A percentile compares a stretch with the other conserved stretches of the same genome.
Conservation (phyloP, 2,329 filamentous ascomycete species). For the Beauveria australis region DNA sequence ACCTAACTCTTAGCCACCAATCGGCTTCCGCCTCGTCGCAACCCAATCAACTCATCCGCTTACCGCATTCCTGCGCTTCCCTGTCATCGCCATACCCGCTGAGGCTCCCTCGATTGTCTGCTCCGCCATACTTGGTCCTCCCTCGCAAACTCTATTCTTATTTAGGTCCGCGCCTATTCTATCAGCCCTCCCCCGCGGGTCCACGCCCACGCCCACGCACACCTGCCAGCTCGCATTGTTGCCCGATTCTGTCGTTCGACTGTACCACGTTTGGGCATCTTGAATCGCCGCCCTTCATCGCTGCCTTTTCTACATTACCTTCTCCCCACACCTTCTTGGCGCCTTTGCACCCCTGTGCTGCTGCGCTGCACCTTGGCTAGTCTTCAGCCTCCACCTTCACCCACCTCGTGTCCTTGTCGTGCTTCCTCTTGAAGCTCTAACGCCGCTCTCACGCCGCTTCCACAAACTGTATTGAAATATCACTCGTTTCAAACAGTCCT, state of each 20-base stretch:
- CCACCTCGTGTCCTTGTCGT: background rate
- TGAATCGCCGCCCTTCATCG: background rate
- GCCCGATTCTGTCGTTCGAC: background rate
- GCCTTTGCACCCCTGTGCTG: background rate
- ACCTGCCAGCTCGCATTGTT: background rate
- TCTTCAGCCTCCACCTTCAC: background rate
- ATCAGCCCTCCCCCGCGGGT: background rate
- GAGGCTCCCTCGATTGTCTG: background rate
- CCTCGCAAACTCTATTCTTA: slow-evolving; percentile 4
- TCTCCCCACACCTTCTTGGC: background rate
- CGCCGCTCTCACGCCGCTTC: background rate
- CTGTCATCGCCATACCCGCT: background rate
- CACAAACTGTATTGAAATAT: background rate
- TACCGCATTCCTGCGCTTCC: background rate
- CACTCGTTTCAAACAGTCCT: no score
- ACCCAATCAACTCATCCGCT: background rate
- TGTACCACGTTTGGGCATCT: background rate
- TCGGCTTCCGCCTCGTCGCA: background rate
- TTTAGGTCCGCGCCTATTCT: background rate
- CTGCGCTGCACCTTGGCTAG: background rate
- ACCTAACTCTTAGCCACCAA: background rate
- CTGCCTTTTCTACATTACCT: background rate
- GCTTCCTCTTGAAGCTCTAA: background rate
- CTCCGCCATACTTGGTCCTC: slow-evolving; percentile 1
- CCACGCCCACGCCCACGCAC: background rate